Evolutionary conservation across 2,329 filamentous ascomycete genomes (phyloP).

Genomic region (Talaromyces sp.): DNA sequence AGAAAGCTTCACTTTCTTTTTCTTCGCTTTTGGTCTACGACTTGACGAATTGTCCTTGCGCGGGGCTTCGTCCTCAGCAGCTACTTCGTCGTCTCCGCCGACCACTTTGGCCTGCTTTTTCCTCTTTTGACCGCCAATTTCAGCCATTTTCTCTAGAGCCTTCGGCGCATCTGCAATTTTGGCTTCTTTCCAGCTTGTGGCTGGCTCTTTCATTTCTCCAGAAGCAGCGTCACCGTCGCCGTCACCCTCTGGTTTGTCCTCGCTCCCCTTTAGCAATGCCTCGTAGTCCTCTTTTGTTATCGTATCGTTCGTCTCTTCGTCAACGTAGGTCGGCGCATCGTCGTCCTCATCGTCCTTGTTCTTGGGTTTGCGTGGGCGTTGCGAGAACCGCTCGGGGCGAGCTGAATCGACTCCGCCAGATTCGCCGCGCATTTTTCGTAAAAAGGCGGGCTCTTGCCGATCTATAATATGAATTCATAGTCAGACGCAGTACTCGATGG

Average conservation of each 20-base stretch:
- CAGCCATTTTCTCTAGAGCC: constrained; percentile 32
- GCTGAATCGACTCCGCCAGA: constrained; percentile 28
- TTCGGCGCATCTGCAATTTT: constrained; percentile 6
- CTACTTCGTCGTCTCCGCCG: constrained; percentile 24
- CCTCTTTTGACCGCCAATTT: constrained; percentile 36
- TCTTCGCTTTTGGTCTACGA: constrained; percentile 29
- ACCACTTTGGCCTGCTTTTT: constrained; percentile 38
- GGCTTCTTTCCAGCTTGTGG: constrained; percentile 10
- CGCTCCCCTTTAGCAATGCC: constrained; percentile 24
- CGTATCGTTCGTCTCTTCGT: constrained; percentile 38
- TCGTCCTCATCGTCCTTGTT: constrained; percentile 29
- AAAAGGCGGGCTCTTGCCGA: constrained; percentile 37
- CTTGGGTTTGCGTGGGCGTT: constrained; percentile 30
- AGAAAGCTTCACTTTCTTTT: constrained; percentile 41
- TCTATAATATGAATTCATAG: constrained; percentile 20
- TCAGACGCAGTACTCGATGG: constrained; percentile 4
- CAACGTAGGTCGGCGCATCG: constrained; percentile 39
- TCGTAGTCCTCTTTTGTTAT: constrained; percentile 40
- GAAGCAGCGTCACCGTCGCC: constrained; percentile 2
- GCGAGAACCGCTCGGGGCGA: constrained; percentile 31
- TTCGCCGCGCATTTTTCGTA: constrained; percentile 35
- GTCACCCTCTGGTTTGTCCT: constrained; percentile 12
- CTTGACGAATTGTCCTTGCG: constrained; percentile 16
- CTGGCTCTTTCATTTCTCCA: constrained; percentile 9
- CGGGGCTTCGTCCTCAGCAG: constrained; percentile 16